Percentiles rank a stretch among this genome's conserved stretches.
phyloP scores from a whole-genome alignment of 345 rosid genomes.

The Pseudoturritis turrita region DNA sequence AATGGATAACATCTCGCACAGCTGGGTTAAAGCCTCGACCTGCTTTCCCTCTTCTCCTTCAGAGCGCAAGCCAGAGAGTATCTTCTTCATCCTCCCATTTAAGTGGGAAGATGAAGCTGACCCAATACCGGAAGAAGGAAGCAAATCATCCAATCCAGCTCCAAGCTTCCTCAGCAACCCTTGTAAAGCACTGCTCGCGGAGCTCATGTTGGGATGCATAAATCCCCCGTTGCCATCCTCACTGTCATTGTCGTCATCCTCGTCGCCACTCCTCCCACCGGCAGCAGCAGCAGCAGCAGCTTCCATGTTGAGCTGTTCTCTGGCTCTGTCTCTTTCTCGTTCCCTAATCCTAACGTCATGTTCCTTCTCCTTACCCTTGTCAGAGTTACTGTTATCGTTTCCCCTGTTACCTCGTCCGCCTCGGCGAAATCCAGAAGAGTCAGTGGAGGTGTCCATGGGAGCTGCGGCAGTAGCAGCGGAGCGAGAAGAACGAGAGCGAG shows the following conservation, averaged over 20 bases:
- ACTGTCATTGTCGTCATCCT: conserved; percentile 84
- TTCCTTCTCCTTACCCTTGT: conserved; percentile 96
- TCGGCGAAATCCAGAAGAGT: conserved; percentile 73
- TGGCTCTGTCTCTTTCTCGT: conserved; percentile 43
- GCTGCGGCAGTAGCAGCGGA: conserved; percentile 18
- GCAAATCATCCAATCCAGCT: conserved; percentile 88
- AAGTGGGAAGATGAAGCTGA: conserved; percentile 88
- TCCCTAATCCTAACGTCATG: conserved; percentile 62
- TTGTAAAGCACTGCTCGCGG: conserved; percentile 96
- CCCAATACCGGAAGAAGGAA: conserved; percentile 76
- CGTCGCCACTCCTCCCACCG: conserved; percentile 18
- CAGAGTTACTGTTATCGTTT: conserved; percentile 36
- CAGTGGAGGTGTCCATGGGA: conserved; percentile 73
- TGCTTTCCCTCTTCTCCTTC: conserved; percentile 99
- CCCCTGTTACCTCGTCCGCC: conserved; percentile 50
- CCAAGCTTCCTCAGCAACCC: conserved; percentile 93
- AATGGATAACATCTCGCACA: conserved; percentile 91
- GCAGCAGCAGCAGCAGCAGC: conserved; percentile 42
- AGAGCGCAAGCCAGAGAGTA: conserved; percentile 81
- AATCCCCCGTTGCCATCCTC: conserved; percentile 83
- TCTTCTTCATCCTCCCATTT: conserved; percentile 85
- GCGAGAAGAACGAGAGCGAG: conserved; percentile 49
- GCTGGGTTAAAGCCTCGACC: conserved; percentile 97
- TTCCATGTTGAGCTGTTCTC: conserved; percentile 63
- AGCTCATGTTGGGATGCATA: conserved; percentile 79